Percentiles rank a stretch among this genome's conserved stretches.
phyloP scores from a whole-genome alignment of 768 basidiomycete species.

The Tremella fuciformis region DNA sequence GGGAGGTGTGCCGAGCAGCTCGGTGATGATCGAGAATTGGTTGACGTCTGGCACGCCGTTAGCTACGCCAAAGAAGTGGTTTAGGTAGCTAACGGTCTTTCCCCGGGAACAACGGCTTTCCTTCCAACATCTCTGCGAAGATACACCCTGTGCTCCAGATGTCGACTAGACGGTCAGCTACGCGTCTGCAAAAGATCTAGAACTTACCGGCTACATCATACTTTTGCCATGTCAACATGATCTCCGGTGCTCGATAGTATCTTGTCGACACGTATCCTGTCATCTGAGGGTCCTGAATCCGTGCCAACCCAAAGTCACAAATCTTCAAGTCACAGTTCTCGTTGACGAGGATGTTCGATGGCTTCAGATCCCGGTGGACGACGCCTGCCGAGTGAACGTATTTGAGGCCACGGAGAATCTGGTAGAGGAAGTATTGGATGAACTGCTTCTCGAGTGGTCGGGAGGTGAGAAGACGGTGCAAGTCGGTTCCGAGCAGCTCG shows the following conservation, averaged over 20 bases:
- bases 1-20: slow-evolving; percentile 94
- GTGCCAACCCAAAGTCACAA: slow-evolving; percentile 96
- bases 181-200: not conserved
- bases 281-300: slow-evolving; percentile 99
- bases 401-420: slow-evolving; percentile 96
- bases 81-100: slow-evolving; percentile 81
- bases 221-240: slow-evolving; percentile 99
- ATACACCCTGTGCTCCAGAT: slow-evolving; percentile 99
- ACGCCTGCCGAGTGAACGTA: slow-evolving; percentile 99
- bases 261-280: slow-evolving; percentile 98
- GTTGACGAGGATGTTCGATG: slow-evolving; percentile 98
- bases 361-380: slow-evolving; percentile 97
- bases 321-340: slow-evolving; percentile 99
- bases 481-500: slow-evolving; percentile 94
- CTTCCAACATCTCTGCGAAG: slow-evolving; percentile 99
- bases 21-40: slow-evolving; percentile 99
- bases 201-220: slow-evolving; percentile 80
- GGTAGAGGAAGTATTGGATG: slow-evolving; percentile 99
- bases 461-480: slow-evolving; percentile 93
- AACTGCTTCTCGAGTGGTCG: slow-evolving; percentile 98
- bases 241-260: slow-evolving; percentile 98
- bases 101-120: slow-evolving; percentile 96
- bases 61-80: not conserved
- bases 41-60: slow-evolving; percentile 72
- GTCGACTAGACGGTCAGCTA: slow-evolving; percentile 61